Conservation (phyloP, 441 rosid genomes). For the Geranium incanum region DNA sequence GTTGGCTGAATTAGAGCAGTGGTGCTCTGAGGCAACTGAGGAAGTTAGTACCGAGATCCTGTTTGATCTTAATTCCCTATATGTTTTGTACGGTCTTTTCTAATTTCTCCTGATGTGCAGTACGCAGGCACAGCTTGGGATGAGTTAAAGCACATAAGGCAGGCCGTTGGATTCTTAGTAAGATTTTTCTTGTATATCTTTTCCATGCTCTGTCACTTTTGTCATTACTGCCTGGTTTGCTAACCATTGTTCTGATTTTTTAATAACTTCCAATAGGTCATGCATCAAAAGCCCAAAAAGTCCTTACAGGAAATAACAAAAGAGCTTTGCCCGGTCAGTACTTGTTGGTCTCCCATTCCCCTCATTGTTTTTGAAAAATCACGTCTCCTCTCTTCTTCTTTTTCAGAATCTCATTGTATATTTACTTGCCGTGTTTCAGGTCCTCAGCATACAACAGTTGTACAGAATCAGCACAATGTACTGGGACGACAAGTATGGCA, state of each 20-base stretch:
- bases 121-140: slow-evolving; percentile 84
- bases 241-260: not conserved
- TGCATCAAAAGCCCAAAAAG: slow-evolving; percentile 95
- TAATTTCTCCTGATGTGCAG: slow-evolving; percentile 35
- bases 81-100: slow-evolving; percentile 14
- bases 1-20: slow-evolving; percentile 87
- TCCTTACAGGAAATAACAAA: slow-evolving; percentile 87
- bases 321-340: slow-evolving; percentile 86
- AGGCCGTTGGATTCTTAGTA: slow-evolving; percentile 80
- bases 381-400: slow-evolving; percentile 1
- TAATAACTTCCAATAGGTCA: slow-evolving; percentile 43
- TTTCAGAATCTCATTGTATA: not conserved
- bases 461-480: slow-evolving; percentile 97
- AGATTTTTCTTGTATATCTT: slow-evolving; percentile 9
- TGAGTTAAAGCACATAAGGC: slow-evolving; percentile 66
- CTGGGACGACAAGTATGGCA: slow-evolving; percentile 99
- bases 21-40: slow-evolving; percentile 92
- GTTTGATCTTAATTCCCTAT: slow-evolving; percentile 12
- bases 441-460: slow-evolving; percentile 88
- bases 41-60: slow-evolving; percentile 55
- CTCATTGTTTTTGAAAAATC: not conserved
- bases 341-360: not conserved
- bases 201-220: slow-evolving; percentile 10
- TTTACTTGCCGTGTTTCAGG: slow-evolving; percentile 37
- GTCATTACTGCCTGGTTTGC: slow-evolving; percentile 13